Conservation (phyloP, 164 flowering plant genomes). For the Berberis vulgaris region DNA sequence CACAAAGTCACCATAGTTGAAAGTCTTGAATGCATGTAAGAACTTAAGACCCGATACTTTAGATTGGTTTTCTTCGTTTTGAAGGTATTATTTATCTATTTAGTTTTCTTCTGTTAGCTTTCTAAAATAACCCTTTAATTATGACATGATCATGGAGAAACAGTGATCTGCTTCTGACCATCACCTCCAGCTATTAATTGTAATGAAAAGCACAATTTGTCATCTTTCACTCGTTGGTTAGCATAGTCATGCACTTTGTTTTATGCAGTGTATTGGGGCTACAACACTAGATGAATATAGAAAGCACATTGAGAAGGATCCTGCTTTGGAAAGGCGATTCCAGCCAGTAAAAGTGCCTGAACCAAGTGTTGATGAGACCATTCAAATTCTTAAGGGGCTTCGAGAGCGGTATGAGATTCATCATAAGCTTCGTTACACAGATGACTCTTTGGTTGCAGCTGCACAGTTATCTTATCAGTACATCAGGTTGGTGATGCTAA, state of each 20-base stretch:
- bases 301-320: constrained; percentile 96
- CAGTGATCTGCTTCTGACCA: no score
- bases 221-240: no score
- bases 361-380: constrained; percentile 87
- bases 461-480: constrained; percentile 83
- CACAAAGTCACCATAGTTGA: neutral
- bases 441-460: constrained; percentile 84
- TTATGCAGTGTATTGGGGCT: constrained; percentile 89
- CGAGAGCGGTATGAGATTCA: constrained; percentile 95
- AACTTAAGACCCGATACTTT: no score
- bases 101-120: no score
- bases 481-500: constrained; percentile 53
- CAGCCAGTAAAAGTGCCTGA: constrained; percentile 98
- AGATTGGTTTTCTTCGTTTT: no score
- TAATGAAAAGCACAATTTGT: no score
- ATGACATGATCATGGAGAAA: no score
- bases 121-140: no score
- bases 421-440: constrained; percentile 93
- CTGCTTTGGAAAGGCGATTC: constrained; percentile 92
- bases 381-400: constrained; percentile 83
- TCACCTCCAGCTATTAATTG: no score
- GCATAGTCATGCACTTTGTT: neutral
- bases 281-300: constrained; percentile 96
- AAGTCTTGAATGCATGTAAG: neutral
- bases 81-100: no score